Evolutionary conservation across 176 grass and related monocot species (phyloP), one percentile per base, ranked within the genome.

Genomic region (Saccharum spontaneum): DNA sequence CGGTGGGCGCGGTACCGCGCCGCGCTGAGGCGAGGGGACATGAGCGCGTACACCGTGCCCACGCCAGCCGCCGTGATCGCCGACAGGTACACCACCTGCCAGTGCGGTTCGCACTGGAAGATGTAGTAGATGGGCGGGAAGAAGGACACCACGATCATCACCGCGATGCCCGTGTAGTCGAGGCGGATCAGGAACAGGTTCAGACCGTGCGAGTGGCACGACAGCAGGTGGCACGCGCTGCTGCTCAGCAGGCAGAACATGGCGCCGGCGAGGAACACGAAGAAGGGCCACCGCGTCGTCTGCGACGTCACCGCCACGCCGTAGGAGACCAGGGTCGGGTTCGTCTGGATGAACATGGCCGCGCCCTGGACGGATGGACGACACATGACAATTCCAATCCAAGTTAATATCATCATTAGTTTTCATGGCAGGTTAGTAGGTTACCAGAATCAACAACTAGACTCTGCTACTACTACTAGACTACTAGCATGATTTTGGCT

Each of bases 111-210:
- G 81, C 95, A 98, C 84, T 91, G 91, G 90, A 98, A 98, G 87
- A 93, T 91, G 90, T 98, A 98, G 90, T 98, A 98, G 80, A 95
- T 93, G 24, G 95, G 95, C 20, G 92, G 95, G 89, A 95, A 98
- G 89, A 95, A 98, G 73, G 95, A 98, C 22, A 89, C 85, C 9
- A 94, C 91, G 78, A 98, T 98, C 90, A 95, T 93, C 67, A 93
- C 89, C 36, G 95, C 92, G 79, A 98, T 95, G 45, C 95, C 95
- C 0, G 88, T 83, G 84, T 95, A 95, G 89, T 98, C 95, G 10
- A 98, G 91, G 3, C 93, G 95, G 71, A 92, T 88, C 40, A 98
- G 91, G 67, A 98, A 90, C 75, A 93, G 80, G 85, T 91, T 94
- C n/a, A 98, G 92, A 2, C 76, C 69, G 82, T 89, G 91, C 13